phyloP scores from a whole-genome alignment of 2,329 filamentous ascomycete species.

The Trichocomaceae sp. region DNA sequence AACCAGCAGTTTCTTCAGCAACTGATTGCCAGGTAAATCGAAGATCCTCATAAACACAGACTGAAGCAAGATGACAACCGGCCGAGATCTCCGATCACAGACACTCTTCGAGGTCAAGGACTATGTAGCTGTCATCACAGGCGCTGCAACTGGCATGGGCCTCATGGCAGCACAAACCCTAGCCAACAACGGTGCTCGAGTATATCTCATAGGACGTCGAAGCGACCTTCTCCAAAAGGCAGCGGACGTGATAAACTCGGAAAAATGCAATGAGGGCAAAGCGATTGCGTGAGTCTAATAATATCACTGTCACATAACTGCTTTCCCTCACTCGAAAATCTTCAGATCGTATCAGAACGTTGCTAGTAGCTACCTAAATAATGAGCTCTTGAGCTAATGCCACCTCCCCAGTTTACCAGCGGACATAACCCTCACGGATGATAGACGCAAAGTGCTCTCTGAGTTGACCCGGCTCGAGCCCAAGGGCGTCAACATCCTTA shows the following conservation, averaged over 20 bases:
- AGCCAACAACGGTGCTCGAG: conserved; percentile 43
- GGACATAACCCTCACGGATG: conserved; percentile 48
- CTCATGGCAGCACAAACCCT: conserved; percentile 44
- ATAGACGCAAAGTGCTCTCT: conserved; percentile 42
- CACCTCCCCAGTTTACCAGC: conserved; percentile 28
- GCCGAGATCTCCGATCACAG: conserved; percentile 20
- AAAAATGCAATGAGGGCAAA: conserved; percentile 23
- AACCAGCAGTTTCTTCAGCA: not conserved
- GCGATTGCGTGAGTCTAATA: conserved; percentile 36
- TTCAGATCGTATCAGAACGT: too few species aligned
- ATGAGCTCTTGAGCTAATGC: not conserved
- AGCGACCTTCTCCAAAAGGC: conserved; percentile 41
- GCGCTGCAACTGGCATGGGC: conserved; percentile 43
- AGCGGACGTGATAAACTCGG: conserved; percentile 39
- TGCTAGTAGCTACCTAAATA: too few species aligned
- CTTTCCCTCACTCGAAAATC: too few species aligned
- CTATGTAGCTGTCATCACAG: conserved; percentile 38
- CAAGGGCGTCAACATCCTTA: conserved; percentile 46
- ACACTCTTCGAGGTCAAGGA: conserved; percentile 27
- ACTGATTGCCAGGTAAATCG: not conserved
- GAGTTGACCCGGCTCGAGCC: conserved; percentile 49
- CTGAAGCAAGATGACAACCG: conserved; percentile 12
- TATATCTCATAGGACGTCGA: conserved; percentile 44
- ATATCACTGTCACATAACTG: not conserved
- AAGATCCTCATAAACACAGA: not conserved